These are phyloP conservation scores for Panicum virgatum DNA, from an alignment of 202 grass and related monocot species.

Conservation along the genomic window DNA sequence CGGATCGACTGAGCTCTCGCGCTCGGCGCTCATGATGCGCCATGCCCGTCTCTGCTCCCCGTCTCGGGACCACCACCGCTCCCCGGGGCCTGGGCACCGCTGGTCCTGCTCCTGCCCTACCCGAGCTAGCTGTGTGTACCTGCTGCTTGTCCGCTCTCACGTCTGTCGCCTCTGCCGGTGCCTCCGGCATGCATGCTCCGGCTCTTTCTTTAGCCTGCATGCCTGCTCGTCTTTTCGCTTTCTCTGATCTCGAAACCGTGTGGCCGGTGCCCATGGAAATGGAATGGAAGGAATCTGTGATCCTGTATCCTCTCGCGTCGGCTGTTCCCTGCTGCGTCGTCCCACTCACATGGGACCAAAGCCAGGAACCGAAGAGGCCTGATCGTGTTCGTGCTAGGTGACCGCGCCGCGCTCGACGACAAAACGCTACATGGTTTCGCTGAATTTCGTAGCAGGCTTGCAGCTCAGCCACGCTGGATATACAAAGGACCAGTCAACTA, in stretches of 20 bases:
- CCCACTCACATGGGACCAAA: constrained; percentile 21
- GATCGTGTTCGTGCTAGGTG: neutral
- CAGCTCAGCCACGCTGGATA: too few species aligned
- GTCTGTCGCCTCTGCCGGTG: constrained; percentile 7
- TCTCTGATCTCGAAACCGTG: constrained; percentile 62
- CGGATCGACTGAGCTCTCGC: neutral
- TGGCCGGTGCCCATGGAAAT: constrained; percentile 41
- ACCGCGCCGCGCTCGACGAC: neutral
- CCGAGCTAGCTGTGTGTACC: neutral
- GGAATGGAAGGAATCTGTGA: constrained; percentile 28
- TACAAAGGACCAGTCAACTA: too few species aligned
- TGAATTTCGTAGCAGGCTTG: neutral
- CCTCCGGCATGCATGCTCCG: neutral
- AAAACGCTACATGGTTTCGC: constrained; percentile 1
- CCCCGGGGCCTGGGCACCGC: neutral
- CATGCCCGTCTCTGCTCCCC: neutral
- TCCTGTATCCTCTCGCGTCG: neutral
- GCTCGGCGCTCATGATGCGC: constrained; percentile 7
- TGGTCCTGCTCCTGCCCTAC: neutral
- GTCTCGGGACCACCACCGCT: constrained; percentile 63
- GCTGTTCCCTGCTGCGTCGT: neutral
- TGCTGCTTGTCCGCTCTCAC: constrained; percentile 17
- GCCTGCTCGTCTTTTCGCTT: constrained; percentile 49
- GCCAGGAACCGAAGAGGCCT: neutral
- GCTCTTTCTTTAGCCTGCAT: constrained; percentile 25